Percentiles rank a stretch among this genome's conserved stretches.
Conservation (phyloP, 2,329 filamentous ascomycete species). For the Beauveria varroae region DNA sequence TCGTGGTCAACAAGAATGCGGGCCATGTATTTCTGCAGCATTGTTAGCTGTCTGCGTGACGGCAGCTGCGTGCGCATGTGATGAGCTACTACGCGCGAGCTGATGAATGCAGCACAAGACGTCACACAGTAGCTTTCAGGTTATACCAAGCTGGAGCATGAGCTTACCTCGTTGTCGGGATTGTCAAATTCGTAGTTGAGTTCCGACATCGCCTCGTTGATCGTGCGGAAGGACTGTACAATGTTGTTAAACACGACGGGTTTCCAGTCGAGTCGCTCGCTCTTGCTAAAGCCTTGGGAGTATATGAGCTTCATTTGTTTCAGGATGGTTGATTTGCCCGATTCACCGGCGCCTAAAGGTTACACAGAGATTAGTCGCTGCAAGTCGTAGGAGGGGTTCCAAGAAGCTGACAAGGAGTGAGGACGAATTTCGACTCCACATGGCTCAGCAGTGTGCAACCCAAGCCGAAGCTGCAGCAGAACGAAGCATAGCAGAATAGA, state of each 20-base stretch:
- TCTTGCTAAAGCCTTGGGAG: conserved; percentile 80
- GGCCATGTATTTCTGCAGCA: conserved; percentile 63
- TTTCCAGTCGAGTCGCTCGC: conserved; percentile 87
- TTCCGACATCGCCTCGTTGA: conserved; percentile 85
- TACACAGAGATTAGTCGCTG: conserved; percentile 19
- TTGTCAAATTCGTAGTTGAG: conserved; percentile 72
- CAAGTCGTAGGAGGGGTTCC: conserved; percentile 14
- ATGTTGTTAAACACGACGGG: conserved; percentile 95
- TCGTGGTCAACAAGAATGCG: conserved; percentile 74
- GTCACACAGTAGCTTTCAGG: neutral
- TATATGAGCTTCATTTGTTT: conserved; percentile 99
- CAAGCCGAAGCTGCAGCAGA: neutral
- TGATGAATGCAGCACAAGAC: neutral
- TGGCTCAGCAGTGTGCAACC: conserved; percentile 12
- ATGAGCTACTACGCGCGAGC: neutral
- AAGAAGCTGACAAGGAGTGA: neutral
- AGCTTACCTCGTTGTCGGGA: conserved; percentile 67
- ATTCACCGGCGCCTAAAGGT: conserved; percentile 78
- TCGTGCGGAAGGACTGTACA: conserved; percentile 82
- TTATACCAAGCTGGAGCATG: neutral
- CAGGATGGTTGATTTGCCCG: conserved; percentile 85
- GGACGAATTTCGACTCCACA: neutral
- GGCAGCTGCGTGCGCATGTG: neutral
- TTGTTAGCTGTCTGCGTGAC: conserved; percentile 10
- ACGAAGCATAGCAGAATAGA: neutral